Percentiles rank a stretch among this genome's conserved stretches.
Conservation (phyloP, 306 rosid species). For the Rosa lucieae region DNA sequence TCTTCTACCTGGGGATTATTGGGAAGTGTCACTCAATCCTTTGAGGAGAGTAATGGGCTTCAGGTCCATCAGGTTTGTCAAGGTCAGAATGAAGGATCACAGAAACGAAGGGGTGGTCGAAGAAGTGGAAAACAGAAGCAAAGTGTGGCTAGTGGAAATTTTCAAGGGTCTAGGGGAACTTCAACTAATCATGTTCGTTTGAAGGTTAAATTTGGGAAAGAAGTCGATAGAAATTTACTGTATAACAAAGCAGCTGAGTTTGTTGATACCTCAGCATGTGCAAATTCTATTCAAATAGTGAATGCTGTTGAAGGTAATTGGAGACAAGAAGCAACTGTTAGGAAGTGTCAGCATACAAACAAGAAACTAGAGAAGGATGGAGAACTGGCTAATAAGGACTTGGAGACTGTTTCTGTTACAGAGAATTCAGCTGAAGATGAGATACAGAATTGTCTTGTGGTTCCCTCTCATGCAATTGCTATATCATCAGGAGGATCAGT, state of each 20-base stretch:
- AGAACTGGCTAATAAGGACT: conserved; percentile 45
- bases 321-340: conserved; percentile 33
- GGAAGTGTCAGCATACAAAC: conserved; percentile 35
- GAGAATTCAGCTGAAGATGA: conserved; percentile 47
- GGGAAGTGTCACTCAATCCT: conserved; percentile 54
- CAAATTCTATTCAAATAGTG: conserved; percentile 35
- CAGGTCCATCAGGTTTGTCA: conserved; percentile 38
- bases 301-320: conserved; percentile 35
- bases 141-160: conserved; percentile 45
- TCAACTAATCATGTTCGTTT: conserved; percentile 61
- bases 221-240: conserved; percentile 44
- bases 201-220: conserved; percentile 80
- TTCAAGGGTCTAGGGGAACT: conserved; percentile 45
- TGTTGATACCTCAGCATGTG: conserved; percentile 43
- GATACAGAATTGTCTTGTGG: conserved; percentile 35
- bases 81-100: conserved; percentile 46
- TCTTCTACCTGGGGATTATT: conserved; percentile 80
- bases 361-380: conserved; percentile 43
- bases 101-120: conserved; percentile 46
- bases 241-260: conserved; percentile 50
- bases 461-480: conserved; percentile 41
- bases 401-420: conserved; percentile 33
- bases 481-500: conserved; percentile 50
- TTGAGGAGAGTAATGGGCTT: conserved; percentile 50
- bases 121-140: conserved; percentile 45